Evolutionary conservation across 208 protist genomes (phyloP).

Genomic region (Acanthamoeba healyi): DNA sequence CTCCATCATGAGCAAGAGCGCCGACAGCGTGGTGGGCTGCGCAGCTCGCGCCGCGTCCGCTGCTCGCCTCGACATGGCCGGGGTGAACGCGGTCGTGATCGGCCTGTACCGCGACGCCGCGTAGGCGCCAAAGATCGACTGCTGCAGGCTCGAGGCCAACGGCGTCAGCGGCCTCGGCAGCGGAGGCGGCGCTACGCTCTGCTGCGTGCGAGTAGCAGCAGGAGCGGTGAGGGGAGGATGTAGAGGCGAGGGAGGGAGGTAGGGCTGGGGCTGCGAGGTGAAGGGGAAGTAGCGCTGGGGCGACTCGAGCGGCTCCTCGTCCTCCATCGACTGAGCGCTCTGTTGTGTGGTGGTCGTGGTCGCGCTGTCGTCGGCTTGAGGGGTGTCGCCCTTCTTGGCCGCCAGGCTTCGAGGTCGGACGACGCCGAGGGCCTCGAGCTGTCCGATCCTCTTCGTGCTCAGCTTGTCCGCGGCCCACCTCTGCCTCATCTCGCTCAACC

Average conservation of each 20-base stretch:
- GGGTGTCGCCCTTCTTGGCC: no score
- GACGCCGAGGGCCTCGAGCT: not conserved
- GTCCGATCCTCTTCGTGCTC: not conserved
- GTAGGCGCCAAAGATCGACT: not conserved
- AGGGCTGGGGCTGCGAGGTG: not conserved
- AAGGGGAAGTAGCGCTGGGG: not conserved
- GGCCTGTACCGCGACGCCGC: not conserved
- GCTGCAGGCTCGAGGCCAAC: not conserved
- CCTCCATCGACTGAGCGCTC: no score
- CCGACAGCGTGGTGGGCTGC: not conserved
- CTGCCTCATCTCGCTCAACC: not conserved
- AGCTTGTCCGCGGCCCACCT: not conserved
- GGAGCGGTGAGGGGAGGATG: no score
- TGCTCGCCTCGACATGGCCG: not conserved
- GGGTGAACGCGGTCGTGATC: no score
- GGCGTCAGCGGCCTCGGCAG: no score
- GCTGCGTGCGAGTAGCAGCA: no score
- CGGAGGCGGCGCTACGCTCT: no score
- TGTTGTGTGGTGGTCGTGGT: no score
- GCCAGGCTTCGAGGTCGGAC: no score
- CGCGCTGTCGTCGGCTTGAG: not conserved
- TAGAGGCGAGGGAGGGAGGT: no score
- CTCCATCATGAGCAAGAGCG: no score
- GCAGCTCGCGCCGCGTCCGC: not conserved
- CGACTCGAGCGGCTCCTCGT: not conserved